A percentile compares a stretch with the other conserved stretches of the same genome.
phyloP scores from a whole-genome alignment of 495 filamentous ascomycete species.

The Penicillium mononematosum region DNA sequence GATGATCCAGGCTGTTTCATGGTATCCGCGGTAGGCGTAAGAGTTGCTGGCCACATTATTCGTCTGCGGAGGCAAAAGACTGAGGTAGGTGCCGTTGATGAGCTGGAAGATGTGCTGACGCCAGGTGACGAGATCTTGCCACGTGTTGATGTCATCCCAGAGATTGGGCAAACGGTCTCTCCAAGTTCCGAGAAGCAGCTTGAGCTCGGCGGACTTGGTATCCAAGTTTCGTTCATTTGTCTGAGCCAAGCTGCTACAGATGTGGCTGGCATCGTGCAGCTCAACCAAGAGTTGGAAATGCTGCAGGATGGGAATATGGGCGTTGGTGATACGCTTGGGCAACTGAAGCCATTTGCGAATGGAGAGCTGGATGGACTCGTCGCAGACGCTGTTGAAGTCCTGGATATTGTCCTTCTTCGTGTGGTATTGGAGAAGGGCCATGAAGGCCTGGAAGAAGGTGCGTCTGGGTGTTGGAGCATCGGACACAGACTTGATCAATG shows the following conservation, averaged over 20 bases:
- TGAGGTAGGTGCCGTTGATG: slow-evolving; percentile 91
- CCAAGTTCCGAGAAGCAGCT: slow-evolving; percentile 92
- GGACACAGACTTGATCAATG: slow-evolving; percentile 90
- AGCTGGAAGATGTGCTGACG: slow-evolving; percentile 97
- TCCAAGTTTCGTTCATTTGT: slow-evolving; percentile 87
- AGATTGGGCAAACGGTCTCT: slow-evolving; percentile 92
- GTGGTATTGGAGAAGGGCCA: slow-evolving; percentile 90
- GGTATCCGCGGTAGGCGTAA: slow-evolving; percentile 94
- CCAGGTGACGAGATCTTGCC: slow-evolving; percentile 99
- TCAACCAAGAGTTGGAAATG: slow-evolving; percentile 99
- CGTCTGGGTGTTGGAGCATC: slow-evolving; percentile 93
- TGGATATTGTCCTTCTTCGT: slow-evolving; percentile 74
- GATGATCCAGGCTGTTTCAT: slow-evolving; percentile 99
- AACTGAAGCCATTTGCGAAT: slow-evolving; percentile 98
- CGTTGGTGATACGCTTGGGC: slow-evolving; percentile 87
- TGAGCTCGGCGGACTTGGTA: slow-evolving; percentile 90
- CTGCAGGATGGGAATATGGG: slow-evolving; percentile 91
- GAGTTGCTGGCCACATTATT: slow-evolving; percentile 80
- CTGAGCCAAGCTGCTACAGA: slow-evolving; percentile 80
- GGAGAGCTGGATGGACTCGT: slow-evolving; percentile 93
- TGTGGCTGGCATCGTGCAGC: slow-evolving; percentile 94
- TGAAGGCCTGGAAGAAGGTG: slow-evolving; percentile 96
- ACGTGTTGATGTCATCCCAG: slow-evolving; percentile 99
- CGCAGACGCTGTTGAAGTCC: slow-evolving; percentile 86
- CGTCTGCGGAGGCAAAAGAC: slow-evolving; percentile 74